Base-by-base conservation (phyloP, 129 eudicot species). In the Pittosporum tobira region DNA sequence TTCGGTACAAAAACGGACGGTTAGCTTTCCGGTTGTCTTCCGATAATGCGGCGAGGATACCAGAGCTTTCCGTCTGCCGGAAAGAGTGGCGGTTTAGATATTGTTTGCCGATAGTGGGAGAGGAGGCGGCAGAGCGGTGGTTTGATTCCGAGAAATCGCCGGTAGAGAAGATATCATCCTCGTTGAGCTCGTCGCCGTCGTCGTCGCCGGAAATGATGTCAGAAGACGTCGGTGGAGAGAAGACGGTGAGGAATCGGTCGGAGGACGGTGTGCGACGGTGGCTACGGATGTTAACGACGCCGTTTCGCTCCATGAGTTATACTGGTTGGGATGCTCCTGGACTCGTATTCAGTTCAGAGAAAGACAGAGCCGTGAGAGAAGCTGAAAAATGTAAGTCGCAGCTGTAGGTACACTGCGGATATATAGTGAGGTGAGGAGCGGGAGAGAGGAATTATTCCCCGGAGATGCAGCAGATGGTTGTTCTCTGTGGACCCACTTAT, bases 151-250 rank as follows among this genome's bases (percentile, higher is more conserved):
- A 37, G 71, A 79, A 79, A 47, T 77, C 91, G 3, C 76, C 77
- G 52, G 84, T 79, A 84, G 83, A 87, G 75, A 87, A 79, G 30
- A 87, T 82, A 40, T 87, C 95, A 26, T 79, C 82, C 36, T 87
- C 95, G 69, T 73, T 79, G 64, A 87, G 79, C 66, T 87, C 95
- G 47, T 77, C 85, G n/a, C n/a, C n/a, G n/a, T n/a, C n/a, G n/a
- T n/a, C n/a, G n/a, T n/a, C n/a, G 36, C 73, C 93, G 47, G 75
- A 63, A 8, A 81, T 72, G 48, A 68, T 48, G 50, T 67, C 65
- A 34, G 71, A 59, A 0, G 76, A 29, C 11, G 71, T 67, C 9
- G 88, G 82, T 11, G 84, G 95, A 7, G 95, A 79, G 82, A 87
- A 82, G 10, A 79, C 84, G 46, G 60, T 71, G 30, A 87, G 68